Evolutionary conservation across 2,329 filamentous ascomycete genomes (phyloP), one percentile per base, ranked within the genome.

Genomic region (Lachnellula willkommii): DNA sequence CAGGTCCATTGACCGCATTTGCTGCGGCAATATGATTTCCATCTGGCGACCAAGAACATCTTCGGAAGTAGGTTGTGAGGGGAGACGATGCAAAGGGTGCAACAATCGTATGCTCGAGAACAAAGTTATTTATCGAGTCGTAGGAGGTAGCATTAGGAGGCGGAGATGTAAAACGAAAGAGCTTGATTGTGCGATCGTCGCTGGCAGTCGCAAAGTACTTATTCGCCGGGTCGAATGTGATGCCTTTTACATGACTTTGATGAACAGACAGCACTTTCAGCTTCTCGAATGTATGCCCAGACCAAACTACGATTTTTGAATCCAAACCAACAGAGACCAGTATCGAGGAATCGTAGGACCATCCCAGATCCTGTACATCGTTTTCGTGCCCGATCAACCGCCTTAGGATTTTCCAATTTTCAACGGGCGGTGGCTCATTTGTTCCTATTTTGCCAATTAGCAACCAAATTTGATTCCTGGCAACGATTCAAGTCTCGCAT

Each of bases 161-260:
- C 0, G 94, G 92, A 1, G 93, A 88, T 2, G 89, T 96, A 71
- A 96, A 99, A 57, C 92, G 85, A 73, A 95, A 97, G 66, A 99
- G 90, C 71, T 95, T 95, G 73, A 99, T 95, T 2, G 91, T 93
- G 57, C 94, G 85, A 72, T 99, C 94, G 71, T 99, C 94, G 74
- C 91, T 96, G 2, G 95, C 92, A 0, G 95, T 99, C 15, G 95
- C 94, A 73, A 99, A 99, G 77, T 96, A 99, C 71, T 97, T 99
- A 76, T 97, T 97, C 43, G 94, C 94, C 0, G 94, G 94, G 69
- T 99, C 94, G 69, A 99, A 99, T 0, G 93, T 96, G 66, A 99
- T 95, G 60, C 95, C 94, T 72, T 99, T 99, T 75, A 99, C 94
- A 70, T 97, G 95, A 71, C 91, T 96, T 71, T 95, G 90, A 72